Conservation (phyloP, 2,329 filamentous ascomycete species). For the Colletotrichum eremochloae region DNA sequence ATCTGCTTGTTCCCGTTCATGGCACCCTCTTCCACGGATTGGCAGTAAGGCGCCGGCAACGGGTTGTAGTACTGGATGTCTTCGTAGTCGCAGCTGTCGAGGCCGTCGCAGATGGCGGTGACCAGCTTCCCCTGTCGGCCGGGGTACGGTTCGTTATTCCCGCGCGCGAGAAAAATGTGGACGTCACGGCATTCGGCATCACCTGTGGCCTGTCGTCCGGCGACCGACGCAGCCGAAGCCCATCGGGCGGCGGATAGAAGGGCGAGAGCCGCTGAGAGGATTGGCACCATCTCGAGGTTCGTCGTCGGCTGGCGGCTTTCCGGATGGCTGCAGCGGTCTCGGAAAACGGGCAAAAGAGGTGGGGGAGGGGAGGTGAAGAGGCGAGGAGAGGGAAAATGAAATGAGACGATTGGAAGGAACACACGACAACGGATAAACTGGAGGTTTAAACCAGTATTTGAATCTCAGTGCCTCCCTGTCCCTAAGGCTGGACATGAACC, state of each 20-base stretch:
- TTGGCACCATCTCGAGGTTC: constrained; percentile 25
- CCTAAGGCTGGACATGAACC: constrained; percentile 1
- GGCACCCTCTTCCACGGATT: constrained; percentile 53
- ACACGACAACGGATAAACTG: neutral
- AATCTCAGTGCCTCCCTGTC: neutral
- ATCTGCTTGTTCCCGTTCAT: constrained; percentile 54
- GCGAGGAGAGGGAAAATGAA: neutral
- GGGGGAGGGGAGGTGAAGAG: neutral
- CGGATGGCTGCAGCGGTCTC: constrained; percentile 4
- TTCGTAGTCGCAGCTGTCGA: constrained; percentile 50
- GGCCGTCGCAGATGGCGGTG: constrained; percentile 47
- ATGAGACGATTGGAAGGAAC: neutral
- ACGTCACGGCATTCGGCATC: constrained; percentile 46
- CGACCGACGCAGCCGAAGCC: constrained; percentile 26
- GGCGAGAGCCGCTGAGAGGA: constrained; percentile 27
- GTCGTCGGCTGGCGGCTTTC: neutral
- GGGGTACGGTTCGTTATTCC: constrained; percentile 50
- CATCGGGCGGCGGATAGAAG: constrained; percentile 11
- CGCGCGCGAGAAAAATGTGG: constrained; percentile 49
- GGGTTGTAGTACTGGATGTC: constrained; percentile 52
- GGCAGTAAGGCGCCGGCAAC: constrained; percentile 50
- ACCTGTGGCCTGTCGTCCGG: constrained; percentile 27
- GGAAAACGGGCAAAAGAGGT: neutral
- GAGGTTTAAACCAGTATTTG: constrained; percentile 7
- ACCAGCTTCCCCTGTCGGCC: constrained; percentile 48